These are phyloP conservation scores for Blastocystis sp. DNA, from an alignment of 352 stramenopile species.

Conservation along the genomic window DNA sequence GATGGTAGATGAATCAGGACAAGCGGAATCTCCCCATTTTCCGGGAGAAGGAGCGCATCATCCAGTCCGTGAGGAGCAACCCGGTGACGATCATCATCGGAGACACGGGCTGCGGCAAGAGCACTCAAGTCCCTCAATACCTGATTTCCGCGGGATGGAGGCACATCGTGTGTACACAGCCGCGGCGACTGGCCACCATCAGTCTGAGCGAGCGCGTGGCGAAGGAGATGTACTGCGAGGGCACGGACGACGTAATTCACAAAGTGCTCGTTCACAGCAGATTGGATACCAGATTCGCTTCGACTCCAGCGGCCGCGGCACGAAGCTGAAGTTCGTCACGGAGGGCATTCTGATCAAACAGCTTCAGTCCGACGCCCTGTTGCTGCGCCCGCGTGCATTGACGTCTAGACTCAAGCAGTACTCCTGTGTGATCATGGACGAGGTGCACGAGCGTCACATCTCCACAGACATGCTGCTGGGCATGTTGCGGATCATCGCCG, in stretches of 20 bases:
- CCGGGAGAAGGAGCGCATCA: conserved; percentile 24
- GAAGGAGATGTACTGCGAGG: conserved; percentile 68
- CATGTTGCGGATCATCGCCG: conserved; percentile 75
- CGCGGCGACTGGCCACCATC: conserved; percentile 64
- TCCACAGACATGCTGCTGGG: conserved; percentile 59
- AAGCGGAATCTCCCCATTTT: conserved; percentile 63
- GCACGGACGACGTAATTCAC: conserved; percentile 28
- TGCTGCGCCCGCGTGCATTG: neutral
- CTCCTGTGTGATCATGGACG: conserved; percentile 61
- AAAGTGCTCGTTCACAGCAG: neutral
- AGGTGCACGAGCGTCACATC: conserved; percentile 68
- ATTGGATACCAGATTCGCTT: conserved; percentile 65
- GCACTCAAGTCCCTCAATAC: conserved; percentile 66
- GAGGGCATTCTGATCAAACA: conserved; percentile 62
- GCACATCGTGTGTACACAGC: conserved; percentile 69
- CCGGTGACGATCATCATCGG: conserved; percentile 63
- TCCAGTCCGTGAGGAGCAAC: conserved; percentile 38
- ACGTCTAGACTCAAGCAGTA: conserved; percentile 35
- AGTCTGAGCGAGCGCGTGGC: conserved; percentile 61
- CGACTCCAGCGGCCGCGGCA: conserved; percentile 33
- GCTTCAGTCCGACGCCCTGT: conserved; percentile 50
- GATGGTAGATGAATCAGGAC: conserved; percentile 32
- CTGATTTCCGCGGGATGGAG: conserved; percentile 47
- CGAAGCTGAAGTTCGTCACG: conserved; percentile 63
- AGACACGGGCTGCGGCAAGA: conserved; percentile 69